These are phyloP conservation scores for Metrosideros polymorpha DNA, from an alignment of 441 rosid genomes.

Conservation along the genomic window DNA sequence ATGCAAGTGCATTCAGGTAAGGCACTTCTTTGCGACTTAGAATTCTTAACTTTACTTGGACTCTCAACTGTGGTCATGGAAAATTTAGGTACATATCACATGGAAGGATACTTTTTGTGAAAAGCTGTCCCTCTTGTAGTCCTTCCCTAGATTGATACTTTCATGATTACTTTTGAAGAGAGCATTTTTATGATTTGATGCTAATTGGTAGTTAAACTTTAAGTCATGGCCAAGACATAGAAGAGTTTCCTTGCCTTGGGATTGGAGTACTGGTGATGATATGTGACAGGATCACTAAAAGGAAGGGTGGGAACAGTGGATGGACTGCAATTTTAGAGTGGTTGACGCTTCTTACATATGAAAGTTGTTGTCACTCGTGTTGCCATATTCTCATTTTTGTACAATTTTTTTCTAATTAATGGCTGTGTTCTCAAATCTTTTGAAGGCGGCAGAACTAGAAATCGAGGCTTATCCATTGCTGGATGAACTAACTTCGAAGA, in stretches of 20 bases:
- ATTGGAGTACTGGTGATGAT: background rate
- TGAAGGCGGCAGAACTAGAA: constrained; percentile 92
- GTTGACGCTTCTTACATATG: background rate
- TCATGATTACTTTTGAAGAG: background rate
- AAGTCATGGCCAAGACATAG: background rate
- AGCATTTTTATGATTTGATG: background rate
- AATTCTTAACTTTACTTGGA: background rate
- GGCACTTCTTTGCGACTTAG: background rate
- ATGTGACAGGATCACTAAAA: background rate
- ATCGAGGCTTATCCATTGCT: constrained; percentile 96
- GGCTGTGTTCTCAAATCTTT: background rate
- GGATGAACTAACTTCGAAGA: constrained; percentile 95
- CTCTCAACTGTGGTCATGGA: background rate
- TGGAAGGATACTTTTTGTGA: background rate
- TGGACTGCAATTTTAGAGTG: background rate
- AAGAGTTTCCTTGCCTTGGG: background rate
- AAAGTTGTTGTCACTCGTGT: background rate
- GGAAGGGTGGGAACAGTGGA: background rate
- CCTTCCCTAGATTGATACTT: background rate
- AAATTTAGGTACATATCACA: background rate
- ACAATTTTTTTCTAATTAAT: background rate
- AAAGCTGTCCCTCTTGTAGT: background rate
- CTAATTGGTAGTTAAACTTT: background rate
- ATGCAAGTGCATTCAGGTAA: background rate
- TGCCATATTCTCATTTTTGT: background rate